Percentiles rank a stretch among this genome's conserved stretches.
These are phyloP conservation scores for Filobasidium floriforme DNA, from an alignment of 768 basidiomycete genomes.

Conservation along the genomic window DNA sequence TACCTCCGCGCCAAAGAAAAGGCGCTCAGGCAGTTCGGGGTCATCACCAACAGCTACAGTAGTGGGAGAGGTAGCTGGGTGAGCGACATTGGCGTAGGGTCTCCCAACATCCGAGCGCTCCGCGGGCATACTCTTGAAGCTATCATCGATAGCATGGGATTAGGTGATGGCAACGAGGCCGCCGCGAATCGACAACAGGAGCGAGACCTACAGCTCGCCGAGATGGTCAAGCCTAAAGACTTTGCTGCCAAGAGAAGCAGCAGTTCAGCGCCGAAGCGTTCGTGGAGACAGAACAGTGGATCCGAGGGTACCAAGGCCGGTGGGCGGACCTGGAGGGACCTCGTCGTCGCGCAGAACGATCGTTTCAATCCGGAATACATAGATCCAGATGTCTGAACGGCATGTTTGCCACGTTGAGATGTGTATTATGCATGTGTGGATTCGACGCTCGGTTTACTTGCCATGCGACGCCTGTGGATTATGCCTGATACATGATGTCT, in stretches of 20 bases:
- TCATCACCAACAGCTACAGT: constrained; percentile 9
- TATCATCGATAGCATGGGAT: constrained; percentile 17
- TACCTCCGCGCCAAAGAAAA: constrained; percentile 20
- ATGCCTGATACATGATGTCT: no score
- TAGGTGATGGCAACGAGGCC: constrained; percentile 8
- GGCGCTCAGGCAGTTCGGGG: constrained; percentile 16
- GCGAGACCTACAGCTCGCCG: not conserved
- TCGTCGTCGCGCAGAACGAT: constrained; percentile 12
- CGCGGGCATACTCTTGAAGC: constrained; percentile 7
- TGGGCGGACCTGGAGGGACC: constrained; percentile 1
- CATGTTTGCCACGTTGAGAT: not conserved
- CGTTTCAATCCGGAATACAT: constrained; percentile 16
- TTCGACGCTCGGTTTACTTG: no score
- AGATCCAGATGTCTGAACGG: not conserved
- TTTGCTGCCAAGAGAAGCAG: not conserved
- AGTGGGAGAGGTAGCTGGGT: constrained; percentile 13
- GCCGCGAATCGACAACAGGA: not conserved
- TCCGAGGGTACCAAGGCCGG: not conserved
- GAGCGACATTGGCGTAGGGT: not conserved
- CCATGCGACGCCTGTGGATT: no score
- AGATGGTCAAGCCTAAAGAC: not conserved
- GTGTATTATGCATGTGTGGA: not conserved
- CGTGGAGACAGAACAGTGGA: not conserved
- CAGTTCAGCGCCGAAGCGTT: not conserved
- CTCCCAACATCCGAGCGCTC: not conserved